These are phyloP conservation scores for Niveomyces coronatus DNA, from an alignment of 2,329 filamentous ascomycete genomes.

Conservation along the genomic window DNA sequence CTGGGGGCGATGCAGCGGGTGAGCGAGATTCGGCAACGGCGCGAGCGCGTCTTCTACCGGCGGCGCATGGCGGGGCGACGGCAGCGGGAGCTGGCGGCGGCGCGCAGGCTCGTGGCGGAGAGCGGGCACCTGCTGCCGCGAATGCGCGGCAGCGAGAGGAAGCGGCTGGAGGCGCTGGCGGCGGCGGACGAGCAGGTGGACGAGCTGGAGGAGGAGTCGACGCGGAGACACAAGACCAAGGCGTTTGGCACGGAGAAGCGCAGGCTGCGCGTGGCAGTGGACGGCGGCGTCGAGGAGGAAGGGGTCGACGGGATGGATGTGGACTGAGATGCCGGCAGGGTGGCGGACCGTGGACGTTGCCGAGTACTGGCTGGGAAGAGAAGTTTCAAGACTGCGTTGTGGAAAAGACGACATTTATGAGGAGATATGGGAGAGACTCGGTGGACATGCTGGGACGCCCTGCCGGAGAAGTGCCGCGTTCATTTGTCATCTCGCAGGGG, in stretches of 20 bases:
- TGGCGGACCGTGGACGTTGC: conserved; percentile 4
- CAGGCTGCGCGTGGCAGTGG: conserved; percentile 26
- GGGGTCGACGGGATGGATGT: conserved; percentile 12
- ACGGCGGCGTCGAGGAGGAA: conserved; percentile 26
- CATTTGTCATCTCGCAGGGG: too few relatives aligned
- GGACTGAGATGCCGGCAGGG: too few relatives aligned
- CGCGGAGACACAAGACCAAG: conserved; percentile 22
- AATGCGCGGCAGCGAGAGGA: conserved; percentile 53
- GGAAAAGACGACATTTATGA: too few relatives aligned
- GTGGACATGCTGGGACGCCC: too few relatives aligned
- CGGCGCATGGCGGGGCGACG: conserved; percentile 86
- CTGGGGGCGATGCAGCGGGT: conserved; percentile 88
- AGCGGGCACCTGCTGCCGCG: conserved; percentile 86
- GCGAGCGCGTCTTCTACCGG: conserved; percentile 91
- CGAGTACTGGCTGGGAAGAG: not conserved
- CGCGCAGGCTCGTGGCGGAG: conserved; percentile 81
- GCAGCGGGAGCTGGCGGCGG: conserved; percentile 65
- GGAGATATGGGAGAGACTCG: too few relatives aligned
- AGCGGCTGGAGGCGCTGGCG: conserved; percentile 45
- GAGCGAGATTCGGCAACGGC: conserved; percentile 68
- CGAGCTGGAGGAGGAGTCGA: conserved; percentile 25
- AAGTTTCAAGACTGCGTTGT: too few relatives aligned
- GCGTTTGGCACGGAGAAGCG: conserved; percentile 34
- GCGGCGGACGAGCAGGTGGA: conserved; percentile 40
- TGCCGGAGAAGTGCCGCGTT: too few relatives aligned